Base-by-base conservation (phyloP, 1,139 yeast genomes). In the Pichia sp. region DNA sequence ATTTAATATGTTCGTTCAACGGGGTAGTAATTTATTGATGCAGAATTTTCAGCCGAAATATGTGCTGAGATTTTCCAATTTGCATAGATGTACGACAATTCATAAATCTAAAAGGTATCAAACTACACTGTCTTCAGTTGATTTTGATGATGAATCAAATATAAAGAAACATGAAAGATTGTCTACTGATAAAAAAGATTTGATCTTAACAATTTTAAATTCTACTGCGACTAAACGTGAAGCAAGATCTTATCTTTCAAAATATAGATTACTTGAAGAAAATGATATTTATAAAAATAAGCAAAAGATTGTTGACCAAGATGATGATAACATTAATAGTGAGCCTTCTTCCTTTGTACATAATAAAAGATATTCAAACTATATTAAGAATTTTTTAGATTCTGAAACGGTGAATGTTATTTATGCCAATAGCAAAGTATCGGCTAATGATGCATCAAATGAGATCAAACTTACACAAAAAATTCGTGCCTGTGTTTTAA, bases 151-250 rank as follows among this genome's bases (percentile, higher is more conserved):
- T 34, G 45, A 41, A 20, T 47, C 50, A 32, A 47, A 44, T 29
- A n/a, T 47, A 30, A 20, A 29, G 10, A 47, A 44, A 32, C 50
- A 47, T 24, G 24, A 22, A 9, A 32, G 28, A 30, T 5, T 33
- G 7, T 47, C 46, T 4, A 11, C 23, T 10, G 51, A 71, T 11
- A 73, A 71, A 51, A 67, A 63, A 40, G 80, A 79, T 50, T 63
- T 84, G 40, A 79, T 83, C n/a, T 64, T 82, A 24, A 78, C 87
- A 5, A 82, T 84, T 29, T 65, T 84, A 43, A 80, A 76, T 55
- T 79, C 87, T 6, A 82, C 94, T 6, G 84, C 90, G 11, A 83
- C 92, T 1, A 82, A 82, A 59, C 63, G 94, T 52, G 94, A 84
- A 58, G 87, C 87, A 4, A 70, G 71, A 51, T 79, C 78, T 48